Conservation (phyloP, 2,329 filamentous ascomycete genomes). For the Thermothelomyces thermophilus region DNA sequence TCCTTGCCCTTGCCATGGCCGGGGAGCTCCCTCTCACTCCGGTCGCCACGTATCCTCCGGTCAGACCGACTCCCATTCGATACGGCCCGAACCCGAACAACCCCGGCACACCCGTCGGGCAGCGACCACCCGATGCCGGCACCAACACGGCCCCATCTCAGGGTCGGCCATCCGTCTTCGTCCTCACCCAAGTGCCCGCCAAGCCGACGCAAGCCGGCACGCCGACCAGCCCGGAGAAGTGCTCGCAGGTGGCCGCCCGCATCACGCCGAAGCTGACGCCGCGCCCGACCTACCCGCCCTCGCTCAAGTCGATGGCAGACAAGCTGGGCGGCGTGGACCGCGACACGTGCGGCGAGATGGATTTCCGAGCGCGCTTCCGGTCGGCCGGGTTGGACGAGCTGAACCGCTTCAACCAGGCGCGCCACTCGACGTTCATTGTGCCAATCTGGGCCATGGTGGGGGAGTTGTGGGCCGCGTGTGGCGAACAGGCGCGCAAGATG, state of each 20-base stretch:
- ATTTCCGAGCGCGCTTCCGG: constrained; percentile 5
- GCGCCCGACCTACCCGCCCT: constrained; percentile 3
- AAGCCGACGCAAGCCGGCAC: background rate
- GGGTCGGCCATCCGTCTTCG: background rate
- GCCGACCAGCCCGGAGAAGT: background rate
- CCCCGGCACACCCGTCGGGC: background rate
- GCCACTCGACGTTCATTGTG: constrained; percentile 6
- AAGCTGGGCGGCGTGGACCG: constrained; percentile 8
- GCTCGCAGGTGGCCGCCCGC: constrained; percentile 6
- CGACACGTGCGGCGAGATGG: constrained; percentile 8
- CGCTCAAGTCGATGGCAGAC: constrained; percentile 7
- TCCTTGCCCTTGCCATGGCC: constrained; percentile 3
- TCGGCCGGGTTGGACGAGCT: background rate
- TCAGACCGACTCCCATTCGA: background rate
- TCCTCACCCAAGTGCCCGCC: constrained; percentile 5
- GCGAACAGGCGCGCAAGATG: background rate
- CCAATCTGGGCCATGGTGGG: constrained; percentile 9
- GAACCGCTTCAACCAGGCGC: constrained; percentile 1
- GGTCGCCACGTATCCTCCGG: background rate
- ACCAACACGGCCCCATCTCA: background rate
- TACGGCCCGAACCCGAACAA: background rate
- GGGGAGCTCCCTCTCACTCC: constrained; percentile 1
- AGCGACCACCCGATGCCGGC: background rate
- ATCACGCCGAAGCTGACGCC: constrained; percentile 11
- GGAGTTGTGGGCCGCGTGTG: constrained; percentile 9